These are phyloP conservation scores for Xylaria curta DNA, from an alignment of 495 filamentous ascomycete species.

Conservation along the genomic window DNA sequence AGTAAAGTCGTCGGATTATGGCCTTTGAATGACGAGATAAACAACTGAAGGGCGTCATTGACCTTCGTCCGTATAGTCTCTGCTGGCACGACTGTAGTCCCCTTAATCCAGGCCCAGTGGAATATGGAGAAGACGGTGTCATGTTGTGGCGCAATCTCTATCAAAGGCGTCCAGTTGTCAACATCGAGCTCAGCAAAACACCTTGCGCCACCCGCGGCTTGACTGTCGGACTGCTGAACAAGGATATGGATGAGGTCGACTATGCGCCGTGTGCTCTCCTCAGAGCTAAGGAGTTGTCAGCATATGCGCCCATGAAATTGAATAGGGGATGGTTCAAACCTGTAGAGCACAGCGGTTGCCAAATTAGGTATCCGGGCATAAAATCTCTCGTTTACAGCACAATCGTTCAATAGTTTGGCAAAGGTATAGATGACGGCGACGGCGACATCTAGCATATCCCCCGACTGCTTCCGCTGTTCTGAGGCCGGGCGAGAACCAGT, in stretches of 20 bases:
- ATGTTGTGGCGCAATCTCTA: conserved; percentile 59
- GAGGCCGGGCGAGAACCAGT: conserved; percentile 46
- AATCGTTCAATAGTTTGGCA: conserved; percentile 55
- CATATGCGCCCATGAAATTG: not conserved
- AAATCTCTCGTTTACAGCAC: conserved; percentile 51
- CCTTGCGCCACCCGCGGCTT: conserved; percentile 50
- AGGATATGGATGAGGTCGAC: conserved; percentile 62
- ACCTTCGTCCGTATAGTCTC: conserved; percentile 46
- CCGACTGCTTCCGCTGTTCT: conserved; percentile 45
- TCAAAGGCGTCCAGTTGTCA: conserved; percentile 55
- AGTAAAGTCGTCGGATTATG: conserved; percentile 60
- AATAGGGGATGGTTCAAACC: conserved; percentile 47
- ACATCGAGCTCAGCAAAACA: conserved; percentile 48
- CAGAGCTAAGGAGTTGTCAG: conserved; percentile 50
- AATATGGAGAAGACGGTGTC: conserved; percentile 59
- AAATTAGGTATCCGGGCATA: conserved; percentile 57
- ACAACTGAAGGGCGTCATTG: conserved; percentile 48
- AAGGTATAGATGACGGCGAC: conserved; percentile 67
- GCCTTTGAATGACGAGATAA: conserved; percentile 56
- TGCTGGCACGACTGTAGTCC: conserved; percentile 28
- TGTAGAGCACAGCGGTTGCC: conserved; percentile 54
- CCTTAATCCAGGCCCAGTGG: conserved; percentile 57
- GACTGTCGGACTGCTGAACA: conserved; percentile 39
- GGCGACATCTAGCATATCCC: conserved; percentile 66
- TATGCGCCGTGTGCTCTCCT: conserved; percentile 56